Conservation (phyloP, 139 green algal species). For the Microglena sp. region DNA sequence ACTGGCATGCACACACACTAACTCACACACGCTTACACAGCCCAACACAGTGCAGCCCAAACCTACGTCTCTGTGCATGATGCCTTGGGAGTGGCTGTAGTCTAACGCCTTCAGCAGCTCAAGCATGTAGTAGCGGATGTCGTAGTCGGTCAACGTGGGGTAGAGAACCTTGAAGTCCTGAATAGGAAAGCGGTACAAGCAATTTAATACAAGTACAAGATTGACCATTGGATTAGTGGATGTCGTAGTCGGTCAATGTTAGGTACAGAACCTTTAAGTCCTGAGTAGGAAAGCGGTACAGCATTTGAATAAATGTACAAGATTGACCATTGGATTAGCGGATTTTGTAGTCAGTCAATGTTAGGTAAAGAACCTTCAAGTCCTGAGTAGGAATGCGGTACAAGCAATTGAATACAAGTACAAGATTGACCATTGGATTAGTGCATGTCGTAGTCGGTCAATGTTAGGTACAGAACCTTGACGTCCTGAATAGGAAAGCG, state of each 20-base stretch:
- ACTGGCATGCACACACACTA: too few species aligned
- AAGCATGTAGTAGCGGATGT: conserved; percentile 97
- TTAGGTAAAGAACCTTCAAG: conserved; percentile 85
- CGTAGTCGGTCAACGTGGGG: conserved; percentile 87
- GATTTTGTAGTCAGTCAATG: conserved; percentile 89
- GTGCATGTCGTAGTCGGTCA: conserved; percentile 93
- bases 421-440: too few species aligned
- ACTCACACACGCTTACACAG: too few species aligned
- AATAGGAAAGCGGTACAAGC: conserved; percentile 89
- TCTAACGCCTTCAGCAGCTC: conserved; percentile 96
- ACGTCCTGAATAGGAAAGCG: conserved; percentile 72
- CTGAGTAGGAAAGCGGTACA: too few species aligned
- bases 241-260: conserved; percentile 98
- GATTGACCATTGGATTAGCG: too few species aligned
- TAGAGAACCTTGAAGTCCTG: conserved; percentile 80
- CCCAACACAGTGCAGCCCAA: too few species aligned
- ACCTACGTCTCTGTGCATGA: not conserved
- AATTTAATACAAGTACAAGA: conserved; percentile 82
- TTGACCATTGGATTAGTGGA: conserved; percentile 95
- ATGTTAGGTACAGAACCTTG: conserved; percentile 86
- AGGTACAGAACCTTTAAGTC: too few species aligned
- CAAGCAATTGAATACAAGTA: too few species aligned
- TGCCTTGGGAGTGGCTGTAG: conserved; percentile 78
- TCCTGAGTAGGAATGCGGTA: conserved; percentile 81
- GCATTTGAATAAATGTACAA: too few species aligned